Evolutionary conservation across 768 basidiomycete species (phyloP).

Genomic region (Tulasnella sp.): DNA sequence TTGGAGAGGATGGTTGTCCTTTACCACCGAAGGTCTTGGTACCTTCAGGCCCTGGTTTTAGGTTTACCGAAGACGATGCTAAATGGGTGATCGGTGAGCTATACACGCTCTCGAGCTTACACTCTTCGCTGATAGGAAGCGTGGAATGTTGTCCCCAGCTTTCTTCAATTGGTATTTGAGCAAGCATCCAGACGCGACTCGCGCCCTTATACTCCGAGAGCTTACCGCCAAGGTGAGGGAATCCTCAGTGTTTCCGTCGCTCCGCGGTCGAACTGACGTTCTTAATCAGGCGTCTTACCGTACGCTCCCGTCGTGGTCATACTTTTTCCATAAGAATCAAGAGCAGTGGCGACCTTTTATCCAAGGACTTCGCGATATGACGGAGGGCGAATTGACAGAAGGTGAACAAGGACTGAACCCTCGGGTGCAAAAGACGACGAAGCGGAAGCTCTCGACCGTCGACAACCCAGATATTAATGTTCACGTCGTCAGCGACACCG

Average conservation of each 20-base stretch:
- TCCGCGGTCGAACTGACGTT: not conserved
- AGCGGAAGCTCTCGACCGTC: too few species aligned
- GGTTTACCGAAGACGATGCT: conserved; percentile 2
- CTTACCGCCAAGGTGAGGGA: not conserved
- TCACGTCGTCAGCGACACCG: too few species aligned
- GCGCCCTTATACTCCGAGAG: not conserved
- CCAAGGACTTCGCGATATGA: not conserved
- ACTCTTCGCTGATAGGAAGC: too few species aligned
- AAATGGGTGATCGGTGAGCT: conserved; percentile 5
- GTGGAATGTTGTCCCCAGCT: not conserved
- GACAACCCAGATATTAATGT: too few species aligned
- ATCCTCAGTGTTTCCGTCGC: not conserved
- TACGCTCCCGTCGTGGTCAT: conserved; percentile 7
- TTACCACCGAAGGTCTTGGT: conserved; percentile 1
- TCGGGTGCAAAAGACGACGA: too few species aligned
- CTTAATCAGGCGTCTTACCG: conserved; percentile 6
- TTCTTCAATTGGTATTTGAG: conserved; percentile 9
- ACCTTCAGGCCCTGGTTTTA: not conserved
- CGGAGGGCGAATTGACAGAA: not conserved
- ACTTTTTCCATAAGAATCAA: conserved; percentile 5
- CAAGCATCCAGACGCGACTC: conserved; percentile 2
- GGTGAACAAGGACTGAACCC: too few species aligned
- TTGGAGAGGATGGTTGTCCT: not conserved
- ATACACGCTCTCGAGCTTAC: not conserved
- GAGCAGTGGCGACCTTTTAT: not conserved